Percentiles rank a stretch among this genome's conserved stretches.
phyloP scores from a whole-genome alignment of 257 asterid species.

The Sherardia arvensis region DNA sequence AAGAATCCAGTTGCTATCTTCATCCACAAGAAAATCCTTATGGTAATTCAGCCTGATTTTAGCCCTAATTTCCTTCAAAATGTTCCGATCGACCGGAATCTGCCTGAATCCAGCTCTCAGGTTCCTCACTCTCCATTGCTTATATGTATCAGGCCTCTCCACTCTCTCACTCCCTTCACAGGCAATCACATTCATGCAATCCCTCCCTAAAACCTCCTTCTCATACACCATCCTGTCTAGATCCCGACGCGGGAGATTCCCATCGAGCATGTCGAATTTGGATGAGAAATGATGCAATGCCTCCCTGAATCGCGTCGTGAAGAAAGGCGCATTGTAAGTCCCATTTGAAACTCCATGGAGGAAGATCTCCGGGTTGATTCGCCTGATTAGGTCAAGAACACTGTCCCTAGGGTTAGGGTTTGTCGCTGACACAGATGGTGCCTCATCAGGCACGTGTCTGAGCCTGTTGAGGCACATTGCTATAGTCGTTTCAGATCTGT shows the following conservation, averaged over 20 bases:
- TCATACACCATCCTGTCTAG: background rate
- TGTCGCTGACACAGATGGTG: background rate
- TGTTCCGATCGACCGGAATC: background rate
- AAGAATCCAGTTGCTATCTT: constrained; percentile 6
- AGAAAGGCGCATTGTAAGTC: background rate
- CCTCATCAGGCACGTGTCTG: background rate
- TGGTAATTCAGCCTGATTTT: constrained; percentile 5
- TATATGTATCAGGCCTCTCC: constrained; percentile 2
- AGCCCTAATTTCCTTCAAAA: constrained; percentile 4
- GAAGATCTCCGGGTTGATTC: background rate
- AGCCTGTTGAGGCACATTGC: background rate
- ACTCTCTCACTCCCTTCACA: constrained; percentile 3
- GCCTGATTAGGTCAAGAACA: background rate
- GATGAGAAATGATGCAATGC: constrained; percentile 4
- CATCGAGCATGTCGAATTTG: background rate
- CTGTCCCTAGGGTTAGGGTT: background rate
- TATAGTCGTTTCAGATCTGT: background rate
- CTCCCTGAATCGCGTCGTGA: background rate
- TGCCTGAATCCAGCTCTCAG: background rate
- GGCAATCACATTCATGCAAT: background rate
- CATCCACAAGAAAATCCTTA: constrained; percentile 2
- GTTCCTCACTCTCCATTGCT: constrained; percentile 1
- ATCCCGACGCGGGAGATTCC: background rate
- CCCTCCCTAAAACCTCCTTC: constrained; percentile 1
- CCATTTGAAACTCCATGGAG: background rate